phyloP scores from a whole-genome alignment of 192 early-diverging fungal species.

The Fimicolochytrium jonesii region DNA sequence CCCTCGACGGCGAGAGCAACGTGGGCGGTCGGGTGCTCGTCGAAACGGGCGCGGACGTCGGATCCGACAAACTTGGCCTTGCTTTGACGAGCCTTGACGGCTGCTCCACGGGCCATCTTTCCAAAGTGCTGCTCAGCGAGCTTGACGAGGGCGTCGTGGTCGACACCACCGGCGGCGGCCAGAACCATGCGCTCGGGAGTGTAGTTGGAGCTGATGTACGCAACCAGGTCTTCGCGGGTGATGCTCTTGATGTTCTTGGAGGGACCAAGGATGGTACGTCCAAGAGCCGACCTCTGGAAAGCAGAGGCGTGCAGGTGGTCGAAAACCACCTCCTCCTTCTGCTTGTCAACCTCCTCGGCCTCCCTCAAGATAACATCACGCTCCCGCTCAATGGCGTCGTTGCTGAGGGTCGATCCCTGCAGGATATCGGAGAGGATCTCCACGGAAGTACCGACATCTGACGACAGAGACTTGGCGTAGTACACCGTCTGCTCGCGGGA shows the following conservation, averaged over 20 bases:
- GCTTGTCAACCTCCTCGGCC: constrained; percentile 81
- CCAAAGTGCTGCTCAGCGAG: constrained; percentile 94
- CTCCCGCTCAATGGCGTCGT: constrained; percentile 89
- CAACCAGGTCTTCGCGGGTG: constrained; percentile 74
- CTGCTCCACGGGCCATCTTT: constrained; percentile 50
- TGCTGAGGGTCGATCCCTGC: constrained; percentile 80
- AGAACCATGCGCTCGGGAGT: constrained; percentile 96
- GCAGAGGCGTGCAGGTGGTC: constrained; percentile 96
- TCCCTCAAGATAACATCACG: constrained; percentile 96
- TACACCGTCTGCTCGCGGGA: constrained; percentile 98
- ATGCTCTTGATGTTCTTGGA: constrained; percentile 90
- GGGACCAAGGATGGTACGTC: constrained; percentile 91
- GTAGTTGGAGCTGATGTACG: constrained; percentile 94
- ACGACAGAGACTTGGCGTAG: constrained; percentile 90
- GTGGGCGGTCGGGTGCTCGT: constrained; percentile 86
- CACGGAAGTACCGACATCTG: constrained; percentile 83
- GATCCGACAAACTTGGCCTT: constrained; percentile 84
- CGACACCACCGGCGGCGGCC: constrained; percentile 83
- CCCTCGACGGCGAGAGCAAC: constrained; percentile 98
- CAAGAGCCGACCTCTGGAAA: constrained; percentile 84
- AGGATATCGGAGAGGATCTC: constrained; percentile 95
- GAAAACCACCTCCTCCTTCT: constrained; percentile 98
- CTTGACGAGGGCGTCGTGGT: constrained; percentile 88
- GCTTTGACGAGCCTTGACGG: constrained; percentile 36
- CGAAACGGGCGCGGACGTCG: constrained; percentile 83